Evolutionary conservation across 139 green algal species (phyloP), one percentile per base, ranked within the genome.

Genomic region (Tetraselmis chui): DNA sequence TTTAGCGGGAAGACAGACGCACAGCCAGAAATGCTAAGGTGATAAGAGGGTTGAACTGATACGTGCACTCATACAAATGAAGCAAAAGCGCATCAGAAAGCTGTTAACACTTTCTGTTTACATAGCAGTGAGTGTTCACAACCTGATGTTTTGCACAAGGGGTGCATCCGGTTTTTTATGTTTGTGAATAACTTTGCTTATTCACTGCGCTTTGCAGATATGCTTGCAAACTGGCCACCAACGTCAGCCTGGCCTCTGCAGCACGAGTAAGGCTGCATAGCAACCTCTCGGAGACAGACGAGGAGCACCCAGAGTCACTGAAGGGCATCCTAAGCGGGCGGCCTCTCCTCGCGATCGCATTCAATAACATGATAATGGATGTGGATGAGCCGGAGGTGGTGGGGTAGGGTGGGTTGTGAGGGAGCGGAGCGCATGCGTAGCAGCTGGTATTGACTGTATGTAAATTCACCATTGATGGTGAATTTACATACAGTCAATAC

Each of bases 1-100:
- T 97, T 95, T 88, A 95, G 92, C 45, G 45, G 45, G 11, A 67
- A 67, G 45, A 67, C 45, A 18, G 45, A 67, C 11, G 5, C 45
- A 18, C 45, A 67, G 5, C 45, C 45, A 18, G 45, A 18, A 18
- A 67, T 67, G 45, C 45, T 67, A 5, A 67, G 45, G 45, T 67
- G n/a, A n/a, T n/a, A n/a, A n/a, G n/a, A n/a, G n/a, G n/a, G n/a
- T n/a, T n/a, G n/a, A n/a, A n/a, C n/a, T n/a, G n/a, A n/a, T n/a
- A n/a, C n/a, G n/a, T n/a, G n/a, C n/a, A n/a, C n/a, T n/a, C n/a
- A n/a, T n/a, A n/a, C n/a, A n/a, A n/a, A n/a, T n/a, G n/a, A n/a
- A n/a, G n/a, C n/a, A n/a, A n/a, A n/a, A n/a, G n/a, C n/a, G n/a
- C n/a, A n/a, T n/a, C n/a, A n/a, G n/a, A n/a, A n/a, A n/a, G n/a